A percentile compares a stretch with the other conserved stretches of the same genome.
phyloP scores from a whole-genome alignment of 306 rosid genomes.

The Quercus berberidifolia region DNA sequence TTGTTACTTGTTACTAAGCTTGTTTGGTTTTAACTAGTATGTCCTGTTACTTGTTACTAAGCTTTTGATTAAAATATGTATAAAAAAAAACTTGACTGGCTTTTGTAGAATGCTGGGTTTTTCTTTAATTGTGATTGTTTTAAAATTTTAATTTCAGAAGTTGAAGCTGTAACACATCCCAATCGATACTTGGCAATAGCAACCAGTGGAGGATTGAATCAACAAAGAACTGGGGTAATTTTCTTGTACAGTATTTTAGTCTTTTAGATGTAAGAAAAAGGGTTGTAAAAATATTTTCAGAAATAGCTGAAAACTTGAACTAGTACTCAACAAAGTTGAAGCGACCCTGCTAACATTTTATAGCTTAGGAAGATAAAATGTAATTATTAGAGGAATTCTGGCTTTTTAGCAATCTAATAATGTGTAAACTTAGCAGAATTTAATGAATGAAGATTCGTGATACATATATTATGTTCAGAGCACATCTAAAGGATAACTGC shows the following conservation, averaged over 20 bases:
- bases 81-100: no score
- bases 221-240: constrained; percentile 96
- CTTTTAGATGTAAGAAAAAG: neutral
- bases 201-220: constrained; percentile 98
- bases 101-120: neutral
- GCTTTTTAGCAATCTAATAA: neutral
- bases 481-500: neutral
- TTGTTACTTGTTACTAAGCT: no score
- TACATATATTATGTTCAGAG: neutral
- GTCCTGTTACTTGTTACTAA: neutral
- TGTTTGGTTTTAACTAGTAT: neutral
- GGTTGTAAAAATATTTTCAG: neutral
- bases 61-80: neutral
- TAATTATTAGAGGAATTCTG: neutral
- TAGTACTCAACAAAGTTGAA: neutral
- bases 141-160: constrained; percentile 43
- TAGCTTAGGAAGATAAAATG: neutral
- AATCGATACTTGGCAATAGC: constrained; percentile 83
- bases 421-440: neutral
- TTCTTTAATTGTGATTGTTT: neutral
- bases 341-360: neutral
- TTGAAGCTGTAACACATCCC: constrained; percentile 43
- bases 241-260: constrained; percentile 16
- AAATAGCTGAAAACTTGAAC: neutral
- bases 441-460: neutral